Base-by-base conservation (phyloP, 2,329 filamentous ascomycete genomes). In the Sporothrix globosa region DNA sequence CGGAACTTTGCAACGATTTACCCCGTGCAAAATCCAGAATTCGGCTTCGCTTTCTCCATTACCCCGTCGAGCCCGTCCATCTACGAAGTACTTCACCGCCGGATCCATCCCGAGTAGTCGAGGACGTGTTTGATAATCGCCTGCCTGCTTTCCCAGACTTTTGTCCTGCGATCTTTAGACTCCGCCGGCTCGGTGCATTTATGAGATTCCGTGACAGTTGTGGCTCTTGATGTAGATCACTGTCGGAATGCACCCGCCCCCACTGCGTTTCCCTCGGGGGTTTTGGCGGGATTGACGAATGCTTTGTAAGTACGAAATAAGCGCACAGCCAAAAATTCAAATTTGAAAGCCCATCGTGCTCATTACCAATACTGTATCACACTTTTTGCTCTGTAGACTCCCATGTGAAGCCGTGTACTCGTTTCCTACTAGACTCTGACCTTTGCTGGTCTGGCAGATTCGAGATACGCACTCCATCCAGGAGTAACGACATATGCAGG, bases 111-210 rank as follows among this genome's bases (percentile, higher is more conserved):
- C 39, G 56, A 34, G 56, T 44, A 4, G 39, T 39, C 41, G 34
- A 5, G 19, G 56, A 2, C 19, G 9, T n/a, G 14, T n/a, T n/a
- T 41, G 14, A 30, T 27, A 44, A 44, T 27, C 34, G 56, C 56
- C 56, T 61, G 56, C 56, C 56, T 53, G 63, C 39, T 53, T 67
- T 30, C 63, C 46, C 48, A 52, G 44, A 53, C 61, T 44, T 34
- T 39, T 5, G 46, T 67, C 3, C 39, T 21, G 46, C n/a, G 39
- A 61, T 61, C 58, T 61, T 46, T 9, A 30, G 56, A 41, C 19
- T 60, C 19, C 39, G 24, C n/a, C 17, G 34, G 24, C 19, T 46
- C 39, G 19, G 39, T 63, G 9, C n/a, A 21, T 21, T 21, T 2
- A 13, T 24, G 14, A 19, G 30, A 34, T 34, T 7, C 21, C 30